Evolutionary conservation across 441 rosid genomes (phyloP).

Genomic region (Breynia disticha): DNA sequence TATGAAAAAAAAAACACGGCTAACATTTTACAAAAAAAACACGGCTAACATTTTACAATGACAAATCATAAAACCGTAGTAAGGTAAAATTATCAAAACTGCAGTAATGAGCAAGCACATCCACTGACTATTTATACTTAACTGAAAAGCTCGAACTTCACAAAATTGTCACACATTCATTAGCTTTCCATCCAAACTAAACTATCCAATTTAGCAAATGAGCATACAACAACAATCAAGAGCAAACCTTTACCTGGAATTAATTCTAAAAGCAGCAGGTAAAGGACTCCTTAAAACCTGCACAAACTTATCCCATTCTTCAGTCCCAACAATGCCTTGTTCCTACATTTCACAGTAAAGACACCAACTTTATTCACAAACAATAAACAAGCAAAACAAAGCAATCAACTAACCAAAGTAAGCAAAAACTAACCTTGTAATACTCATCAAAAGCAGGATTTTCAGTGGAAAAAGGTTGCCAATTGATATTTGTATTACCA

Average conservation of each 20-base stretch:
- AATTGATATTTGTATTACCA: constrained; percentile 16
- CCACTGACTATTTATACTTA: too few relatives aligned
- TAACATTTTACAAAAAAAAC: too few relatives aligned
- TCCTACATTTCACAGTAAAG: constrained; percentile 27
- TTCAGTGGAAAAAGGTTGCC: constrained; percentile 77
- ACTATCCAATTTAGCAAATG: too few relatives aligned
- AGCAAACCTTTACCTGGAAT: constrained; percentile 44
- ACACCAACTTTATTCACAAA: not conserved
- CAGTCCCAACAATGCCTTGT: constrained; percentile 61
- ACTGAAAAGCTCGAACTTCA: too few relatives aligned
- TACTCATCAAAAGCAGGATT: constrained; percentile 74
- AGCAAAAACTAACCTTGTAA: constrained; percentile 57
- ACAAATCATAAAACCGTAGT: too few relatives aligned
- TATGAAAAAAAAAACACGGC: too few relatives aligned
- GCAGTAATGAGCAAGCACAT: too few relatives aligned
- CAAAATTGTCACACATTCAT: too few relatives aligned
- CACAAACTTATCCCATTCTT: constrained; percentile 78
- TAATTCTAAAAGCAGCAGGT: constrained; percentile 91
- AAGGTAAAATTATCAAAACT: too few relatives aligned
- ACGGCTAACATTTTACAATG: too few relatives aligned
- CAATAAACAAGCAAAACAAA: not conserved
- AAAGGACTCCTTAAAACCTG: constrained; percentile 69
- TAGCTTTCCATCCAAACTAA: too few relatives aligned
- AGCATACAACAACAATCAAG: not conserved
- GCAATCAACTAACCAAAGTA: not conserved